phyloP scores from a whole-genome alignment of 768 basidiomycete species.

The Mycena sanguinolenta region DNA sequence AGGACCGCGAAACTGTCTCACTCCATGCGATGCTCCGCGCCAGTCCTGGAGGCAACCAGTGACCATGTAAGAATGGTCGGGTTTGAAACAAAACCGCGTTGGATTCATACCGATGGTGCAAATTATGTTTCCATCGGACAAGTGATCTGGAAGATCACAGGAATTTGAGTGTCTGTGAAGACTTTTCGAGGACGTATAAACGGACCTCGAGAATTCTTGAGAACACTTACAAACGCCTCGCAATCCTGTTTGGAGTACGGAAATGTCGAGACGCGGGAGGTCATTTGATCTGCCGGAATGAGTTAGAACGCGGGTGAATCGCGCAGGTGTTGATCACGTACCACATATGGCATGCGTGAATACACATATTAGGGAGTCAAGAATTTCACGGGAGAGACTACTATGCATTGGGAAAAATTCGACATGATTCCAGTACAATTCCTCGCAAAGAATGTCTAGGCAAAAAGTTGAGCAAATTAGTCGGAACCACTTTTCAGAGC shows the following conservation, averaged over 20 bases:
- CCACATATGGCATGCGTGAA: constrained; percentile 71
- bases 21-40: constrained; percentile 56
- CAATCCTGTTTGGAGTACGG: constrained; percentile 65
- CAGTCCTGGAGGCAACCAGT: constrained; percentile 61
- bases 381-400: constrained; percentile 46
- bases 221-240: constrained; percentile 60
- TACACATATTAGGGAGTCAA: constrained; percentile 65
- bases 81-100: background rate
- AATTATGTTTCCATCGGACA: constrained; percentile 57
- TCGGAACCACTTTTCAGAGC: background rate
- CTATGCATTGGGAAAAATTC: constrained; percentile 74
- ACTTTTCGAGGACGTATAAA: constrained; percentile 8
- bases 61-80: constrained; percentile 51
- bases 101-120: constrained; percentile 56
- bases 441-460: constrained; percentile 62
- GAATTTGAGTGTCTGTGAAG: background rate
- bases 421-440: constrained; percentile 73
- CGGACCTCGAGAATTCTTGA: constrained; percentile 62
- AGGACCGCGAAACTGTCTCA: constrained; percentile 47
- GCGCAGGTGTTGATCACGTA: constrained; percentile 41
- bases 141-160: constrained; percentile 43
- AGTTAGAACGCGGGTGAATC: constrained; percentile 13
- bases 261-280: constrained; percentile 72
- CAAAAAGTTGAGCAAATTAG: background rate
- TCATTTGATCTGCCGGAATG: constrained; percentile 63